Evolutionary conservation across 306 rosid genomes (phyloP), one percentile per base, ranked within the genome.

Genomic region (Vigna mungo): DNA sequence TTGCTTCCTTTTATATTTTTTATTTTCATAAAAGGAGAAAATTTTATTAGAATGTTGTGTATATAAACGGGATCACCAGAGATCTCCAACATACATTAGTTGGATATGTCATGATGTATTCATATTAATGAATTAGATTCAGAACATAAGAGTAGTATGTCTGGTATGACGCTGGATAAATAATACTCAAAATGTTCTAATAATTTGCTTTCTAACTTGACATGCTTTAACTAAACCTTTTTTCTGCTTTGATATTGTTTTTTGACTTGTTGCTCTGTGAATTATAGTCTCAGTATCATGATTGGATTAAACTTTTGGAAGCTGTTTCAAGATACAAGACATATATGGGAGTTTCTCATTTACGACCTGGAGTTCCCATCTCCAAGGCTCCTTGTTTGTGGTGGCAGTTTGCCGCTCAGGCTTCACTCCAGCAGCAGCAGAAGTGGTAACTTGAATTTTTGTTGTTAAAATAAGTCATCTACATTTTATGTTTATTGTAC

Each of bases 361-460:
- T 95, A 71, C 87, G 97, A 77, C 99, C 99, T 60, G 56, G 84
- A 59, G 81, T 87, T 70, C 82, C 99, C 81, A 86, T 92, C 69
- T 87, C 90, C 37, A 86, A 75, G 77, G 85, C 82, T 81, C 91
- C 89, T 52, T 18, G 17, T 70, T 66, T 91, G 84, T 95, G 97
- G 99, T 95, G 97, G 99, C 90, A 77, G 74, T 92, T 89, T 86
- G 99, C 97, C 80, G 89, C 89, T 74, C 89, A 87, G 83, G 97
- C 97, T 66, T 69, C 82, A 17, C 78, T 95, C 84, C 99, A 87
- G 91, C 96, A 92, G 90, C 91, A 84, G 86, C 86, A 89, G 89
- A 79, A 84, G 88, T 95, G 97, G 99, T 95, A 92, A 81, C 58
- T 44, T 80, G 41, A 68, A 78, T 77, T 44, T 78, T 48, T 59